A percentile compares a stretch with the other conserved stretches of the same genome.
phyloP scores from a whole-genome alignment of 192 early-diverging fungal genomes.

The Jimgerdemannia lactiflua region DNA sequence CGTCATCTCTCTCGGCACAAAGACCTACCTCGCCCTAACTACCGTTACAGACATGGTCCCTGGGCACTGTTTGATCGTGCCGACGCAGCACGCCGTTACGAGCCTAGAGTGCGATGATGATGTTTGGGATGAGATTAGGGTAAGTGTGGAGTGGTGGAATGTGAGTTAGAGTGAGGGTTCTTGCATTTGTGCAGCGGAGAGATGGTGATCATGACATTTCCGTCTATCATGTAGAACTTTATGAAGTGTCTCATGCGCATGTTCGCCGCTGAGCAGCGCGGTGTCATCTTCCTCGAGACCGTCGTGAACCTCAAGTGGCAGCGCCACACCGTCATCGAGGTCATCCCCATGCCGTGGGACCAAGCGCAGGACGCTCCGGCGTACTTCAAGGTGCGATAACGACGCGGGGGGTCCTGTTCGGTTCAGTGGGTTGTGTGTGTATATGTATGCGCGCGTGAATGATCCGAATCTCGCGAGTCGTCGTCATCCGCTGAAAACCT shows the following conservation, averaged over 20 bases:
- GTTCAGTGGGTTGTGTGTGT: no score
- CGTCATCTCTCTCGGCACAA: slow-evolving; percentile 75
- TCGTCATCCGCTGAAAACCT: background rate
- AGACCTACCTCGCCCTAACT: slow-evolving; percentile 79
- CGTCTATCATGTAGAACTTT: slow-evolving; percentile 66
- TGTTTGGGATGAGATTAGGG: slow-evolving; percentile 89
- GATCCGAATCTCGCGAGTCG: no score
- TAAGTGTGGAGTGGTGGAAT: slow-evolving; percentile 25
- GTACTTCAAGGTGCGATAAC: slow-evolving; percentile 67
- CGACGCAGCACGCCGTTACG: slow-evolving; percentile 77
- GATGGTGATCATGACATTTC: no score
- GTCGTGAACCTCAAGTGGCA: slow-evolving; percentile 74
- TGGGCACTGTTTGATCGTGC: slow-evolving; percentile 91
- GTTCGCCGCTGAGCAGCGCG: slow-evolving; percentile 67
- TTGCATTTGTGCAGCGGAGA: background rate
- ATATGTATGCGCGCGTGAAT: no score
- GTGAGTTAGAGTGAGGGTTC: background rate
- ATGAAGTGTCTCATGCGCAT: slow-evolving; percentile 92
- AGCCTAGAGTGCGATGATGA: slow-evolving; percentile 90
- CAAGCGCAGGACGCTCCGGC: slow-evolving; percentile 72
- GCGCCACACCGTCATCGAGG: slow-evolving; percentile 88
- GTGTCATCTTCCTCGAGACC: slow-evolving; percentile 88
- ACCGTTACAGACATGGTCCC: slow-evolving; percentile 68
- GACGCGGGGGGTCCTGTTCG: no score
- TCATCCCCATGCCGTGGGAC: slow-evolving; percentile 84